These are phyloP conservation scores for Pisolithus orientalis DNA, from an alignment of 768 basidiomycete genomes.

Conservation along the genomic window DNA sequence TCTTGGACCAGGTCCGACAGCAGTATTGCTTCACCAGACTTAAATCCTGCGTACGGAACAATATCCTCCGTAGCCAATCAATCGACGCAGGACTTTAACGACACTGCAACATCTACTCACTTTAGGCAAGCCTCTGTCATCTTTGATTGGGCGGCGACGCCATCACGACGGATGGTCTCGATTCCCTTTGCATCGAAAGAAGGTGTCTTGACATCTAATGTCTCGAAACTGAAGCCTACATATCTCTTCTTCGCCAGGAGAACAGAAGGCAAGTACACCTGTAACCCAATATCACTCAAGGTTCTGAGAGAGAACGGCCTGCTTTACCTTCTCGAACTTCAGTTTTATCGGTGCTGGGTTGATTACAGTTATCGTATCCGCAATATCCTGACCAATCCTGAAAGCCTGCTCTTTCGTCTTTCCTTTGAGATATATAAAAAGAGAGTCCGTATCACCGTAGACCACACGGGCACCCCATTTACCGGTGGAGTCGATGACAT, in stretches of 20 bases:
- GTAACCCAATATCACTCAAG: background rate
- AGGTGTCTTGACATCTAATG: constrained; percentile 69
- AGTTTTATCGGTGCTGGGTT: constrained; percentile 92
- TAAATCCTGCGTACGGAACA: constrained; percentile 87
- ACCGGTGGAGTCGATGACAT: constrained; percentile 61
- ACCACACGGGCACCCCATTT: constrained; percentile 93
- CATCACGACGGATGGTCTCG: constrained; percentile 92
- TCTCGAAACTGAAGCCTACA: constrained; percentile 94
- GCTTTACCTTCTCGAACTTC: constrained; percentile 89
- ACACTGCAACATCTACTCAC: constrained; percentile 36
- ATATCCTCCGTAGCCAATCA: constrained; percentile 45
- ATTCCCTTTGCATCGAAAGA: constrained; percentile 96
- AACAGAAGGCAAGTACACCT: constrained; percentile 94
- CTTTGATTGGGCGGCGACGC: constrained; percentile 84
- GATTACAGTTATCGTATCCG: constrained; percentile 74
- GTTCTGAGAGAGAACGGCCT: background rate
- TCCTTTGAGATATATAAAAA: constrained; percentile 88
- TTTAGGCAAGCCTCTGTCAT: constrained; percentile 88
- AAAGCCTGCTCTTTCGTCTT: constrained; percentile 93
- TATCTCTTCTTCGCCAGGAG: constrained; percentile 99
- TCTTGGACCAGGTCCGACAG: constrained; percentile 73
- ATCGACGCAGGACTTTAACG: background rate
- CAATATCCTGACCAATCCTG: constrained; percentile 86
- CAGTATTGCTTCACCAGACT: constrained; percentile 89
- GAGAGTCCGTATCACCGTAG: constrained; percentile 96